These are phyloP conservation scores for Lichtheimia corymbifera DNA, from an alignment of 371 early-diverging fungal genomes.

Conservation along the genomic window DNA sequence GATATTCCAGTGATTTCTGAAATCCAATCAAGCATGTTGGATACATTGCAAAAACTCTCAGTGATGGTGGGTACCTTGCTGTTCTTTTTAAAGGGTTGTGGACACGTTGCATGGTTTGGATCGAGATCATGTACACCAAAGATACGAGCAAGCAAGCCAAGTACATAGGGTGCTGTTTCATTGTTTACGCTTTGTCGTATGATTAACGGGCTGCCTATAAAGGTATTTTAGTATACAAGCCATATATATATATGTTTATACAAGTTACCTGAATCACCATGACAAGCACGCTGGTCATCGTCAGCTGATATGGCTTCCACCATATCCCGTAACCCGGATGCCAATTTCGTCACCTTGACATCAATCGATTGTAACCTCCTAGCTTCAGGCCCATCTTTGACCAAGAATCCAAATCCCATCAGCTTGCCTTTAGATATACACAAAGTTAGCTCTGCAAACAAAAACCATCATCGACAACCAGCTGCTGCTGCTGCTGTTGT, in stretches of 20 bases:
- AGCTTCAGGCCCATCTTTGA: constrained; percentile 20
- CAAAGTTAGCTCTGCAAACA: neutral
- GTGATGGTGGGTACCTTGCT: constrained; percentile 10
- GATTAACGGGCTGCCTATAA: constrained; percentile 22
- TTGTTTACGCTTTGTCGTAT: constrained; percentile 11
- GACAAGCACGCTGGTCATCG: constrained; percentile 32
- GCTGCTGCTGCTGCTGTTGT: too few relatives aligned
- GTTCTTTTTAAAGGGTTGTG: constrained; percentile 14
- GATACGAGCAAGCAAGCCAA: constrained; percentile 37
- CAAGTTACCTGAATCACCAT: constrained; percentile 41
- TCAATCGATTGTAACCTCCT: constrained; percentile 20
- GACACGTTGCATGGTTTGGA: constrained; percentile 28
- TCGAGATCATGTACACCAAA: constrained; percentile 39
- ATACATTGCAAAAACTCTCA: constrained; percentile 19
- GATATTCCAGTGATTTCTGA: constrained; percentile 11
- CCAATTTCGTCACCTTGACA: constrained; percentile 26
- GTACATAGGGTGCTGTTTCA: constrained; percentile 21
- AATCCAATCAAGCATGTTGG: constrained; percentile 20
- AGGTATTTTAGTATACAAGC: neutral
- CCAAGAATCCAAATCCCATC: constrained; percentile 40
- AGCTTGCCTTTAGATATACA: constrained; percentile 21
- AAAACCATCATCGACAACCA: neutral
- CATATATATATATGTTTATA: neutral
- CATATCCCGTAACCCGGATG: constrained; percentile 14
- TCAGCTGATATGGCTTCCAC: constrained; percentile 27